Evolutionary conservation across 202 grass and related monocot species (phyloP).

Genomic region (Bolboschoenoplectus hybrid): DNA sequence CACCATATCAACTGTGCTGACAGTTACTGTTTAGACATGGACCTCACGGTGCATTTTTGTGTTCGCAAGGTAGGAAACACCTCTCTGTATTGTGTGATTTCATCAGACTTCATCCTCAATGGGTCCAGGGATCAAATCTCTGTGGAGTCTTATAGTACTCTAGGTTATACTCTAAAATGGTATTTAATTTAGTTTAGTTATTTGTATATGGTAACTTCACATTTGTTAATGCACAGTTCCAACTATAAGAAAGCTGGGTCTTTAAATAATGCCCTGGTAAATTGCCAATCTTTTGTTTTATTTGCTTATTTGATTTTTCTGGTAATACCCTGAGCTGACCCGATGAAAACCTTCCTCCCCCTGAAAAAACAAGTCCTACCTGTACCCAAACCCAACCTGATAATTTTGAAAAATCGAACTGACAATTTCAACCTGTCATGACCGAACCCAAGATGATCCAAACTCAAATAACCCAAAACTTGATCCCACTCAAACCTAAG

Average conservation of each 20-base stretch:
- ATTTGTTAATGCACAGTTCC: background rate
- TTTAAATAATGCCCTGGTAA: background rate
- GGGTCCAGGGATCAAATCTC: background rate
- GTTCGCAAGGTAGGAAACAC: background rate
- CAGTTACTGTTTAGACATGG: background rate
- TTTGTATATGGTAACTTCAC: background rate
- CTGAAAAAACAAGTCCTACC: background rate
- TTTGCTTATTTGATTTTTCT: background rate
- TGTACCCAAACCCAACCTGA: background rate
- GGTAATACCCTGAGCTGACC: background rate
- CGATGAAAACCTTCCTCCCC: background rate
- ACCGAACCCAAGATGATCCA: background rate
- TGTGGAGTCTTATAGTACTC: background rate
- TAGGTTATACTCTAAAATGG: slow-evolving; percentile 17
- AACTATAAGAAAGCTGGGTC: background rate
- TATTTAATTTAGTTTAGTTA: slow-evolving; percentile 1
- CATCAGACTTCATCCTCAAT: background rate
- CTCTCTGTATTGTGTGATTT: background rate
- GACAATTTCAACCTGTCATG: background rate
- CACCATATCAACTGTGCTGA: background rate
- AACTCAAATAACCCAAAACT: background rate
- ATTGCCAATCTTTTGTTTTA: background rate
- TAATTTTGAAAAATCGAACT: background rate
- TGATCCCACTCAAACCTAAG: background rate
- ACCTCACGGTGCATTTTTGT: background rate